Evolutionary conservation across 129 eudicot genomes (phyloP).

Genomic region (Centrapalus pauciflorus): DNA sequence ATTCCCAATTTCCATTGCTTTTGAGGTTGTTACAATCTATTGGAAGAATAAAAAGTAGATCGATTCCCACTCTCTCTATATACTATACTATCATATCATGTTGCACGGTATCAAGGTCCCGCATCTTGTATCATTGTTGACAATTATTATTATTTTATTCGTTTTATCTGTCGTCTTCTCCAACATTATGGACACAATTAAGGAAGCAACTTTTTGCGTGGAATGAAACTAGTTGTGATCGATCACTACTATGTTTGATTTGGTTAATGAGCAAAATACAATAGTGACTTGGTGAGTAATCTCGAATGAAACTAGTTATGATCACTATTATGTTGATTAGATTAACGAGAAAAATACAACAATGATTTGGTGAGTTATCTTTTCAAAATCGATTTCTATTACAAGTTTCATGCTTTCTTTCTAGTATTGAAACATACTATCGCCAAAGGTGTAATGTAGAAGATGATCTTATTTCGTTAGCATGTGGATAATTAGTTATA

Average conservation of each 20-base stretch:
- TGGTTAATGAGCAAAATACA: too few species aligned
- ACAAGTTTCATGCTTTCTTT: too few species aligned
- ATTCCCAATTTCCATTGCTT: slow-evolving; percentile 21
- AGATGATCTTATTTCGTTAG: too few species aligned
- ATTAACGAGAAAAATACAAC: too few species aligned
- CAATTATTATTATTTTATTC: slow-evolving; percentile 9
- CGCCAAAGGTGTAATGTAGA: too few species aligned
- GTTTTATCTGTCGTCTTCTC: background rate
- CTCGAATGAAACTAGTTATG: background rate
- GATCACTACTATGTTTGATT: too few species aligned
- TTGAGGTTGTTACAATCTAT: slow-evolving; percentile 34
- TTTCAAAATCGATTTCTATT: too few species aligned
- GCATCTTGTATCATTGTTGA: slow-evolving; percentile 17
- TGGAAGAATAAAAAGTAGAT: slow-evolving; percentile 26
- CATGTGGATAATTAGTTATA: too few species aligned
- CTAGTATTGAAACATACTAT: too few species aligned
- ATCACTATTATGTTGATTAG: background rate
- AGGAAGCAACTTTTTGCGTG: background rate
- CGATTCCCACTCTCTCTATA: slow-evolving; percentile 31
- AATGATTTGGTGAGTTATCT: too few species aligned
- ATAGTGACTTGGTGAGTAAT: too few species aligned
- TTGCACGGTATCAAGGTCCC: slow-evolving; percentile 5
- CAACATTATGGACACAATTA: background rate
- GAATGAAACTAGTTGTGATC: background rate
- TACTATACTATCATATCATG: slow-evolving; percentile 1